These are phyloP conservation scores for Symbiodinium pilosum DNA, from an alignment of 73 alveolate genomes.

Conservation along the genomic window DNA sequence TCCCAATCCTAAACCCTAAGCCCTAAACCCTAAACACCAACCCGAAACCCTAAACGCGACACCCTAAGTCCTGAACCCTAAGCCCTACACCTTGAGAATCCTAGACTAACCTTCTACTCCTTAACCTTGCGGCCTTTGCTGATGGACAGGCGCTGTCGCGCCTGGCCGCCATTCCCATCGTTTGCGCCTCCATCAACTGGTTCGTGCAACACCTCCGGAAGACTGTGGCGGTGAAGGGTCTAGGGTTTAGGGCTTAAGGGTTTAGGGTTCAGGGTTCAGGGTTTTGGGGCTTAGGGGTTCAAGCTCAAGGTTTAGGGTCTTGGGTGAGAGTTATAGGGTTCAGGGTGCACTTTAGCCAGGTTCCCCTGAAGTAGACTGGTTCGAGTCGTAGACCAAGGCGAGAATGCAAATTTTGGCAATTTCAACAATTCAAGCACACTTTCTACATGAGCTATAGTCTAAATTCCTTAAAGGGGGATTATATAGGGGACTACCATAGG, in stretches of 20 bases:
- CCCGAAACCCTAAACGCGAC: neutral
- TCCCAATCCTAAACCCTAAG: neutral
- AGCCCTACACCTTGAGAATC: neutral
- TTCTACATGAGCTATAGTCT: no score
- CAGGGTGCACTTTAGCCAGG: neutral
- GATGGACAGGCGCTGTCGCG: constrained; percentile 49
- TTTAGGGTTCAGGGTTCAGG: no score
- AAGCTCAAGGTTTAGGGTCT: neutral
- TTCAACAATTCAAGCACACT: no score
- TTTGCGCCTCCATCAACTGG: constrained; percentile 49
- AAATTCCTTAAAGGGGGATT: neutral
- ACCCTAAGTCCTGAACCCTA: neutral
- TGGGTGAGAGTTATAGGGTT: neutral
- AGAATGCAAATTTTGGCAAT: no score
- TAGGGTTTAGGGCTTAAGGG: neutral
- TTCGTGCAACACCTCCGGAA: constrained; percentile 66
- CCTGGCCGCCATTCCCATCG: constrained; percentile 44
- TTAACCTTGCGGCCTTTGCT: neutral
- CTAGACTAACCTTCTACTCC: neutral
- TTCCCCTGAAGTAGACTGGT: no score
- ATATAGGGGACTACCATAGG: constrained; percentile 62
- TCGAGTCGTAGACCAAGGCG: no score
- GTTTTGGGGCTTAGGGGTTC: neutral
- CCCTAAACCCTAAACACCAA: neutral
- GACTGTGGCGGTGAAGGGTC: neutral